Conservation (phyloP, 2,329 filamentous ascomycete species). For the Cytospora piceae region DNA sequence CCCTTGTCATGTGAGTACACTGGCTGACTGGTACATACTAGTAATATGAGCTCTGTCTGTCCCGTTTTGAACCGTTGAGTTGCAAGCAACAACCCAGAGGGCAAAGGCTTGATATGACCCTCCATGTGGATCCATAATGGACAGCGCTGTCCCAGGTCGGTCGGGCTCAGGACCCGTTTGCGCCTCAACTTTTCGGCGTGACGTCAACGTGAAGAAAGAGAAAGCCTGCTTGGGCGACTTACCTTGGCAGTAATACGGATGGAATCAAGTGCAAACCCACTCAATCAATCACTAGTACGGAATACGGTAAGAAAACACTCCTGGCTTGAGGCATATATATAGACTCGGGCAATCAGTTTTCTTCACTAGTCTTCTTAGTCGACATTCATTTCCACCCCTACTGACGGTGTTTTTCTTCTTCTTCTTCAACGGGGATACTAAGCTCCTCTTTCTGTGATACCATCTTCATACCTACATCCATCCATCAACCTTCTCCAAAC, state of each 20-base stretch:
- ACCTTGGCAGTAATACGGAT: slow-evolving; percentile 11
- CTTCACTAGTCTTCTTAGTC: not conserved
- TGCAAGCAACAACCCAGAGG: not conserved
- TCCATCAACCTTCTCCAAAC: not conserved
- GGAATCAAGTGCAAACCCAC: not conserved
- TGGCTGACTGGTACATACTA: not conserved
- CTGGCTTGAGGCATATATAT: not conserved
- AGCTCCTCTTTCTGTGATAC: not conserved
- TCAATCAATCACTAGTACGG: not conserved
- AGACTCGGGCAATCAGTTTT: not conserved
- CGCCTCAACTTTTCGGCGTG: slow-evolving; percentile 1
- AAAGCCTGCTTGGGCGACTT: not conserved
- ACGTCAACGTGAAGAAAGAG: slow-evolving; percentile 20
- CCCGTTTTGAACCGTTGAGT: not conserved
- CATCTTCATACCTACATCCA: not conserved
- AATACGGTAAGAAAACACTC: too few species aligned
- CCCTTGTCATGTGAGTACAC: not conserved
- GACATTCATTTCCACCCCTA: not conserved
- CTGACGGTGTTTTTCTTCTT: not conserved
- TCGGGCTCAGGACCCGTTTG: not conserved
- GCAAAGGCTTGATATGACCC: not conserved
- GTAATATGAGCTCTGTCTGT: not conserved
- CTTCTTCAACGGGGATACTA: not conserved
- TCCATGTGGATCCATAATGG: not conserved
- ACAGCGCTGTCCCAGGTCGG: not conserved